phyloP scores from a whole-genome alignment of 768 basidiomycete species.

The Amylocystis lapponica region DNA sequence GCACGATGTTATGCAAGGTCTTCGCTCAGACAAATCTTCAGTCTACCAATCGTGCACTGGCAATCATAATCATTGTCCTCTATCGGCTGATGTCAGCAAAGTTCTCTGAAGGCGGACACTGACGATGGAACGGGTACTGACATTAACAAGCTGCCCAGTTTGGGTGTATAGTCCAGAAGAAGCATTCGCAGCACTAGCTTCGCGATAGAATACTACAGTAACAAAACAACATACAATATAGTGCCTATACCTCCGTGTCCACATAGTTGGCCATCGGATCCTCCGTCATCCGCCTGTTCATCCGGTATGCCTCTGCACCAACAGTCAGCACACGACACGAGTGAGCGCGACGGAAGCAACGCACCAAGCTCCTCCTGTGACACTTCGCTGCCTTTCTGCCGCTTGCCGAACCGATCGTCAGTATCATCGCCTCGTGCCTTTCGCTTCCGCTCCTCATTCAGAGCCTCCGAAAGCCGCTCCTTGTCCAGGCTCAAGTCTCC shows the following conservation, averaged over 20 bases:
- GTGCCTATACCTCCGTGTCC: slow-evolving; percentile 45
- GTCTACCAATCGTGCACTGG: no score
- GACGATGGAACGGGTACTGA: no score
- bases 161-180: no score
- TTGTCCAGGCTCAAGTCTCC: slow-evolving; percentile 74
- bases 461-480: slow-evolving; percentile 58
- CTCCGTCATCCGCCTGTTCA: slow-evolving; percentile 64
- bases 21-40: no score
- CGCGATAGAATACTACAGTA: slow-evolving; percentile 1
- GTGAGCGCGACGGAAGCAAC: slow-evolving; percentile 20
- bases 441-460: slow-evolving; percentile 78
- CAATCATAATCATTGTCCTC: no score
- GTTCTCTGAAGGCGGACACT: no score
- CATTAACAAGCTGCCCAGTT: no score
- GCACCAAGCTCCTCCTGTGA: slow-evolving; percentile 84
- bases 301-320: slow-evolving; percentile 82
- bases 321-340: slow-evolving; percentile 10
- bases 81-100: no score
- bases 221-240: neutral
- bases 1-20: no score
- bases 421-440: slow-evolving; percentile 46
- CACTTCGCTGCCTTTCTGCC: slow-evolving; percentile 64
- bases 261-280: slow-evolving; percentile 95
- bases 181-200: no score
- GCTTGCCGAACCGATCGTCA: slow-evolving; percentile 54